Base-by-base conservation (phyloP, 192 early-diverging fungal species). In the Coemansia sp. region DNA sequence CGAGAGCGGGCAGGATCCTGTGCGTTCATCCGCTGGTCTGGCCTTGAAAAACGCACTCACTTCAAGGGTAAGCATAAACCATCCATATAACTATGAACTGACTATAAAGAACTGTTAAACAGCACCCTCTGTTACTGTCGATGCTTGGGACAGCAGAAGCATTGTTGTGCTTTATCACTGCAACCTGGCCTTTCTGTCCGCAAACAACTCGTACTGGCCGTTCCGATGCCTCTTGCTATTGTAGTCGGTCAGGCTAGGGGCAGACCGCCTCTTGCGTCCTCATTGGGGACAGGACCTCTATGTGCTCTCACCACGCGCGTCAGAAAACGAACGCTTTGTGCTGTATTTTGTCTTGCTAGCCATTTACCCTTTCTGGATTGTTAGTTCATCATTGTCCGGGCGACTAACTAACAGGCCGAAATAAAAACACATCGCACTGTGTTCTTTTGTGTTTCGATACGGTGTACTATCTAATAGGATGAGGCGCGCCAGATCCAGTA, bases 21-120 rank as follows among this genome's bases (percentile, higher is more conserved):
- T 93, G 77, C 90, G 96, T 66, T 83, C 83, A 35, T 87, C 91
- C 20, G 95, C 96, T 35, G 97, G 93, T 79, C 77, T 99, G 63
- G 90, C 91, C 46, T 81, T 99, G 67, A 99, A 99, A 88, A 99
- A 99, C 79, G 82, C 92, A 49, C 78, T 99, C 64, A 83, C 87
- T 9, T 91, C 94, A 61, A 94, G 91, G 87, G 95, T 93, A 81
- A 21, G 78, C 24, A 26, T 21, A 20, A 8, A 9, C 39, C 18
- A 20, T 8, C 4, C 46, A 20, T 49, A n/a, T 4, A 23, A 49
- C 11, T 53, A 26, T 41, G 24, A 53, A 8, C 23, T 53, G 21
- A 53, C 23, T 26, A 53, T 53, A 24, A 4, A 12, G 10, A 11
- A 16, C 1, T 16, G 12, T 53, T 21, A 8, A 53, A 26, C 24